Evolutionary conservation across 169 alveolate genomes (phyloP).

Genomic region (Cryptosporidium baileyi): DNA sequence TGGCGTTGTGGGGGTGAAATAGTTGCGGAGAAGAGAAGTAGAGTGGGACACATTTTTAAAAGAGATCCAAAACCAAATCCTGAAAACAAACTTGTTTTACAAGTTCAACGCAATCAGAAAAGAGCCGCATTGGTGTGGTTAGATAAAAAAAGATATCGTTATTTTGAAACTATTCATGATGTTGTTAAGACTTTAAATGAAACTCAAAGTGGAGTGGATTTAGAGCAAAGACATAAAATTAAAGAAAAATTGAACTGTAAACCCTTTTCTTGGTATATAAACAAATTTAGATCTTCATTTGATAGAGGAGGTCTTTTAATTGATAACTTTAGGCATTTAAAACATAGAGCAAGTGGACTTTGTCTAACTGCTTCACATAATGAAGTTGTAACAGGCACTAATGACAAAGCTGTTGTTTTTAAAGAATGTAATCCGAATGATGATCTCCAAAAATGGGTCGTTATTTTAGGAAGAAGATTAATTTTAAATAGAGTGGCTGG

Average conservation of each 20-base stretch:
- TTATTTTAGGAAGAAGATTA: conserved; percentile 40
- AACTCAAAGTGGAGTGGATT: conserved; percentile 24
- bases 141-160: conserved; percentile 46
- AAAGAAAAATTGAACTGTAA: conserved; percentile 48
- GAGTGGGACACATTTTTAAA: conserved; percentile 73
- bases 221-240: conserved; percentile 9
- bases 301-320: conserved; percentile 43
- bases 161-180: conserved; percentile 45
- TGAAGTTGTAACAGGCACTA: conserved; percentile 60
- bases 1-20: conserved; percentile 80
- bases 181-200: conserved; percentile 35
- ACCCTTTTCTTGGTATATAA: conserved; percentile 70
- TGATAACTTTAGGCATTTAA: conserved; percentile 48
- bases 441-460: conserved; percentile 30
- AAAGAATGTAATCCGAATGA: conserved; percentile 17
- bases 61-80: conserved; percentile 71
- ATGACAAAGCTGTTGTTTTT: conserved; percentile 38
- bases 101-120: conserved; percentile 70
- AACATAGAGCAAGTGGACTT: conserved; percentile 43
- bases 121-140: conserved; percentile 69
- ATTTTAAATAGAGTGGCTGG: conserved; percentile 6
- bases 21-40: conserved; percentile 58
- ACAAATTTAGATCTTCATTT: conserved; percentile 60
- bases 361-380: conserved; percentile 48
- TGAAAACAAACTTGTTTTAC: conserved; percentile 43